Conservation (phyloP, 2,329 filamentous ascomycete species). For the Knufia petricola region DNA sequence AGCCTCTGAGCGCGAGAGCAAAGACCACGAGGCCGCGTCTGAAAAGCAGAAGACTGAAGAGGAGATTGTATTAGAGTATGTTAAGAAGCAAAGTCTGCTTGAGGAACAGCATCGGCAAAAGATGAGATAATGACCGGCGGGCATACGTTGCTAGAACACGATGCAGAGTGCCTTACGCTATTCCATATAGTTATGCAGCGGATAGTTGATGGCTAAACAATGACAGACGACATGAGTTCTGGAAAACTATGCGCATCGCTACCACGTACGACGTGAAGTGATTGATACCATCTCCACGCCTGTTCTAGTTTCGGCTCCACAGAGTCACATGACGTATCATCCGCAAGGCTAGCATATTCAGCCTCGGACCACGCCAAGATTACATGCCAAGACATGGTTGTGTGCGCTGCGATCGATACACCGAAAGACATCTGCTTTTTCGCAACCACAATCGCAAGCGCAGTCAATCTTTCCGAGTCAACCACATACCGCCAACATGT, state of each 20-base stretch:
- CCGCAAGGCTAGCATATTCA: background rate
- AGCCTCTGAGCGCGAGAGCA: slow-evolving; percentile 39
- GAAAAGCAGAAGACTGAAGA: slow-evolving; percentile 49
- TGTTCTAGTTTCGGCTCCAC: too few species aligned
- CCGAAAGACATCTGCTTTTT: background rate
- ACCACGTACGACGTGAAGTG: too few species aligned
- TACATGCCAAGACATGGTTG: slow-evolving; percentile 3
- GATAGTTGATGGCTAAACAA: background rate
- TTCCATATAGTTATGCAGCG: slow-evolving; percentile 4
- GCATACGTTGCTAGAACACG: background rate
- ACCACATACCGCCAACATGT: slow-evolving; percentile 55
- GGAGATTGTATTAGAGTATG: slow-evolving; percentile 64
- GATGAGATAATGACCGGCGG: slow-evolving; percentile 4
- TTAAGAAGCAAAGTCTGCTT: slow-evolving; percentile 64
- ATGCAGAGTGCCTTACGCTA: background rate
- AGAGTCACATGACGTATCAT: too few species aligned
- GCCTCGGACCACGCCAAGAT: background rate
- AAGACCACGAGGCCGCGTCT: slow-evolving; percentile 31
- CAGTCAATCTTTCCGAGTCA: slow-evolving; percentile 16
- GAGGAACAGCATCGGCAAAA: slow-evolving; percentile 48
- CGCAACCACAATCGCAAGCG: background rate
- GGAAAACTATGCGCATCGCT: too few species aligned
- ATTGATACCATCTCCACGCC: too few species aligned
- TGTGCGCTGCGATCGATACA: too few species aligned
- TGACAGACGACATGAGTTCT: background rate